Evolutionary conservation across 2,329 filamentous ascomycete genomes (phyloP), one percentile per base, ranked within the genome.

Genomic region (Polytolypa hystricis): DNA sequence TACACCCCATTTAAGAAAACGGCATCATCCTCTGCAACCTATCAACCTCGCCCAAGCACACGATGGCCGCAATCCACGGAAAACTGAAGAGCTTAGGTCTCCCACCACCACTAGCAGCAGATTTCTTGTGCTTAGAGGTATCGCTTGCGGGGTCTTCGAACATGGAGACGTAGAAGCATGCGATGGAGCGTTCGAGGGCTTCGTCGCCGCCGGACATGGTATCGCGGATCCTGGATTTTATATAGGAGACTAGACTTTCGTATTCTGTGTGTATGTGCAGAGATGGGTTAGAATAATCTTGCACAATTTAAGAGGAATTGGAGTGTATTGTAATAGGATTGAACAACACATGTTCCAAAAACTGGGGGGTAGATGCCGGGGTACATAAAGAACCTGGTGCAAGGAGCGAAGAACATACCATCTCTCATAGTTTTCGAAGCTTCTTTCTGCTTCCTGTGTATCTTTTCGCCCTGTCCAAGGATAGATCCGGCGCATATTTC

Each of bases 131-230:
- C n/a, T 17, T 15, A n/a, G 26, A 14, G 27, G 9, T 29, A 21
- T 5, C 32, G 26, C 5, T 35, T 27, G 21, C 21, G 21, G n/a
- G 7, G 21, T 7, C 21, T 7, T 25, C 21, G 21, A 7, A n/a
- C 7, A 48, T 19, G 7, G 47, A 41, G 8, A 43, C 37, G 38
- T 43, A 47, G 33, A 52, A 43, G 41, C 47, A 52, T 8, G 50
- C 50, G 26, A 52, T 42, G 3, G 50, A 52, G 4, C 47, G 46
- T 19, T 52, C 48, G n/a, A 52, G 44, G 4, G 48, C 37, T 33
- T 52, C 46, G 3, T 16, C 26, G 18, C 40, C 44, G 5, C 41
- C 48, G 14, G 45, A 43, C 33, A 45, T 46, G 7, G 39, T 33
- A 14, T 45, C 47, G 1, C 35, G 38, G 10, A 52, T 51, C 41